Percentiles rank a stretch among this genome's conserved stretches.
These are phyloP conservation scores for Xylaria digitata DNA, from an alignment of 2,329 filamentous ascomycete species.

Conservation along the genomic window DNA sequence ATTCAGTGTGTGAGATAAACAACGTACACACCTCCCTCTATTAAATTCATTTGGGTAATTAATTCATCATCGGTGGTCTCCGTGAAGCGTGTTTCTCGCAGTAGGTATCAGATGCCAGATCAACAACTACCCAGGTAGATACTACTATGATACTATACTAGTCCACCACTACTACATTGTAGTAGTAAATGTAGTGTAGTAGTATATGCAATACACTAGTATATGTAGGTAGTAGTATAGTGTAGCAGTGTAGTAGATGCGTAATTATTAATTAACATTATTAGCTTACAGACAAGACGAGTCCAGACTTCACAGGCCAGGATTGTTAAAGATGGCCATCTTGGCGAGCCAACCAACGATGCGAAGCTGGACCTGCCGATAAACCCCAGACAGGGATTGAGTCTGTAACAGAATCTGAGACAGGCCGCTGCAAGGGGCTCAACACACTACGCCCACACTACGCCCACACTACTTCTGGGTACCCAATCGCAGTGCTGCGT, in stretches of 20 bases:
- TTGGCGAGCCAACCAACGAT: slow-evolving; percentile 29
- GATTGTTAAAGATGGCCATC: slow-evolving; percentile 17
- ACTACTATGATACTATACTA: no score
- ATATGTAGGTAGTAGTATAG: no score
- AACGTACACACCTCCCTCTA: background rate
- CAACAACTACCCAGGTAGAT: background rate
- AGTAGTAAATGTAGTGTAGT: no score
- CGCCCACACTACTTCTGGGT: background rate
- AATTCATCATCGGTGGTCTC: background rate
- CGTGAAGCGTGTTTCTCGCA: background rate
- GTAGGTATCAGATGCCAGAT: slow-evolving; percentile 4
- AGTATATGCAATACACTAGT: no score
- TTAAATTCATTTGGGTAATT: no score
- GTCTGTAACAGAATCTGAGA: slow-evolving; percentile 45
- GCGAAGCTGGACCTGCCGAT: slow-evolving; percentile 28
- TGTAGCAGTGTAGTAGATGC: no score
- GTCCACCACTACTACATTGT: no score
- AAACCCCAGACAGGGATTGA: slow-evolving; percentile 40
- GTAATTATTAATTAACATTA: background rate
- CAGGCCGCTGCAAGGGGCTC: slow-evolving; percentile 41
- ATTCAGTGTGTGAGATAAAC: background rate
- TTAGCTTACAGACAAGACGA: background rate
- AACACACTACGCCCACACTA: slow-evolving; percentile 19
- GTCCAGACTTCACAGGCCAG: slow-evolving; percentile 28
- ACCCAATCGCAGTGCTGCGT: slow-evolving; percentile 25